Evolutionary conservation across 345 rosid species (phyloP).

Genomic region (Linum usitatissimum): DNA sequence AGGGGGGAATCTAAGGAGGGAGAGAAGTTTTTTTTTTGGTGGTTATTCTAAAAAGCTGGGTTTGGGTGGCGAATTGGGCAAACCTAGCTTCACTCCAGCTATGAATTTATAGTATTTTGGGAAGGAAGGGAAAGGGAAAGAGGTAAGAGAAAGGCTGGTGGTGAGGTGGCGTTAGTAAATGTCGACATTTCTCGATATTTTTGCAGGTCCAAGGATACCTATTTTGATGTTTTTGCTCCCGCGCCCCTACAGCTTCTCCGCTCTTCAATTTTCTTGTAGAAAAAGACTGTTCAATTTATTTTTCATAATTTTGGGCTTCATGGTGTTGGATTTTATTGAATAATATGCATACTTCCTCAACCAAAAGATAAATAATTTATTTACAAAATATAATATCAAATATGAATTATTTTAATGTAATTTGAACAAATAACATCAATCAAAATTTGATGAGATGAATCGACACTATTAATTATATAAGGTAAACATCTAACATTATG

Average conservation of each 20-base stretch:
- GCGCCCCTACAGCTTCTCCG: background rate
- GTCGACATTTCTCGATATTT: constrained; percentile 11
- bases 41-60: constrained; percentile 1
- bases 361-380: too few relatives aligned
- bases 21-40: background rate
- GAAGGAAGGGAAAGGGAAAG: background rate
- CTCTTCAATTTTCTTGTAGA: background rate
- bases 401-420: too few relatives aligned
- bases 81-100: constrained; percentile 32
- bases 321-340: too few relatives aligned
- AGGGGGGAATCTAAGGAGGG: constrained; percentile 12
- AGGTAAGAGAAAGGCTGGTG: background rate
- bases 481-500: background rate
- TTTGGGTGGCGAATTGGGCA: constrained; percentile 37
- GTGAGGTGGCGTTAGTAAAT: background rate
- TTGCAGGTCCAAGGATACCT: background rate
- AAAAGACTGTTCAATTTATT: background rate
- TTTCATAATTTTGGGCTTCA: too few relatives aligned
- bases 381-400: too few relatives aligned
- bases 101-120: constrained; percentile 34
- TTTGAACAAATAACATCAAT: too few relatives aligned
- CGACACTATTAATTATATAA: too few relatives aligned
- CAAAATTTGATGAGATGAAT: too few relatives aligned
- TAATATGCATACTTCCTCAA: too few relatives aligned
- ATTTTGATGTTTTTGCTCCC: background rate